Percentiles rank a stretch among this genome's conserved stretches.
Evolutionary conservation across 2,329 filamentous ascomycete genomes (phyloP).

Genomic region (Colletotrichum lentis): DNA sequence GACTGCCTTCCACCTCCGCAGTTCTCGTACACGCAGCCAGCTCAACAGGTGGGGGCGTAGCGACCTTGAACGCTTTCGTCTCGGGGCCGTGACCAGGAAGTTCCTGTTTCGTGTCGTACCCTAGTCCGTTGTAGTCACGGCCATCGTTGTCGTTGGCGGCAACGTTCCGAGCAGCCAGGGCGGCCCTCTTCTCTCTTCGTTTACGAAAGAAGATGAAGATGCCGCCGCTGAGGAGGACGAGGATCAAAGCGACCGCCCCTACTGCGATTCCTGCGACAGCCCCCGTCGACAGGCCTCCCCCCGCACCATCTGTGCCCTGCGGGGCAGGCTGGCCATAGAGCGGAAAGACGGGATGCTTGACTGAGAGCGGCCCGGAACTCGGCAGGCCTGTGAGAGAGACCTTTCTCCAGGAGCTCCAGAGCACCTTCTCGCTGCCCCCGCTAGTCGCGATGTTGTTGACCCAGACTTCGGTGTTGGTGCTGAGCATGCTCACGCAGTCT

Average conservation of each 20-base stretch:
- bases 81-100: not conserved
- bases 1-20: conserved; percentile 14
- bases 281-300: not conserved
- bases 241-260: not conserved
- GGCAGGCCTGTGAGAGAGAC: not conserved
- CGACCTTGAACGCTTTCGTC: not conserved
- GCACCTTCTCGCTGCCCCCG: not conserved
- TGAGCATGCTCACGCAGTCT: conserved; percentile 17
- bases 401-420: conserved; percentile 10
- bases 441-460: conserved; percentile 14
- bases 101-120: conserved; percentile 23
- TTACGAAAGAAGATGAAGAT: not conserved
- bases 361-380: not conserved
- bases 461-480: conserved; percentile 20
- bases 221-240: not conserved
- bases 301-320: not conserved
- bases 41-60: conserved; percentile 16
- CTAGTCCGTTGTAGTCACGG: not conserved
- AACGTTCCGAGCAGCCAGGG: not conserved
- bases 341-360: conserved; percentile 19
- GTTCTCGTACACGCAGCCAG: not conserved
- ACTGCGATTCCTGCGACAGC: conserved; percentile 11
- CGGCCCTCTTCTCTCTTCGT: conserved; percentile 3
- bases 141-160: not conserved
- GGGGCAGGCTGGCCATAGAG: not conserved